A percentile compares a stretch with the other conserved stretches of the same genome.
Conservation (phyloP, 2,329 filamentous ascomycete genomes). For the Penicillium sp. region DNA sequence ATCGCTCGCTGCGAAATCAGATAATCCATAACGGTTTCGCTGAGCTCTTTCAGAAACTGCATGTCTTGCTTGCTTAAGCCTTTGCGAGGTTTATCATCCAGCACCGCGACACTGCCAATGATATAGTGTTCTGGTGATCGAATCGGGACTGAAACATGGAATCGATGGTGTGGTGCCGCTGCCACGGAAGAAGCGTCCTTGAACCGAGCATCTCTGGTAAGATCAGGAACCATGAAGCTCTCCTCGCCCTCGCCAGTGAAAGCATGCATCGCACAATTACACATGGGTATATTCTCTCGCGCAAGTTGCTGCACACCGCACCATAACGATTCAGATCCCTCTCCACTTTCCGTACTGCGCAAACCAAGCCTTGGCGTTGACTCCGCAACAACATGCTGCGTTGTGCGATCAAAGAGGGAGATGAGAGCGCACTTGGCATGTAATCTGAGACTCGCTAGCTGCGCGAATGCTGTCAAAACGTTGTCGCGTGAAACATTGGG, state of each 20-base stretch:
- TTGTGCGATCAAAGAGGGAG: conserved; percentile 27
- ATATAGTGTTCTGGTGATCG: conserved; percentile 16
- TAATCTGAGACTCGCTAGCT: conserved; percentile 27
- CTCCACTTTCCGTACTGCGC: conserved; percentile 8
- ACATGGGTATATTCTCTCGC: conserved; percentile 16
- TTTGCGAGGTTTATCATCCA: conserved; percentile 17
- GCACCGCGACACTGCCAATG: conserved; percentile 18
- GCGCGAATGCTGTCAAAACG: conserved; percentile 28
- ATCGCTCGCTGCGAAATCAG: conserved; percentile 19
- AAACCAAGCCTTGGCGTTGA: conserved; percentile 21
- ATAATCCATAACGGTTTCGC: conserved; percentile 22
- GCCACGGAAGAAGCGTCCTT: conserved; percentile 10
- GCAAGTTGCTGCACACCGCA: conserved; percentile 18
- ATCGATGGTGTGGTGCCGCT: conserved; percentile 12
- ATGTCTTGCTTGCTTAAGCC: conserved; percentile 6
- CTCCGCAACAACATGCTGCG: conserved; percentile 31
- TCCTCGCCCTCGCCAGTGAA: conserved; percentile 7
- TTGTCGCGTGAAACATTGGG: conserved; percentile 22
- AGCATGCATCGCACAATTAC: conserved; percentile 12
- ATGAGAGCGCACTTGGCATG: conserved; percentile 25
- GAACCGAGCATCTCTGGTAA: conserved; percentile 12
- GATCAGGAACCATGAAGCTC: conserved; percentile 11
- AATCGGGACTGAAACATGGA: conserved; percentile 20
- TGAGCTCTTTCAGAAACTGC: conserved; percentile 14
- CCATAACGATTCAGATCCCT: conserved; percentile 17